A percentile compares a stretch with the other conserved stretches of the same genome.
Evolutionary conservation across 2,329 filamentous ascomycete genomes (phyloP).

Genomic region (Mycosphaerella sp.): DNA sequence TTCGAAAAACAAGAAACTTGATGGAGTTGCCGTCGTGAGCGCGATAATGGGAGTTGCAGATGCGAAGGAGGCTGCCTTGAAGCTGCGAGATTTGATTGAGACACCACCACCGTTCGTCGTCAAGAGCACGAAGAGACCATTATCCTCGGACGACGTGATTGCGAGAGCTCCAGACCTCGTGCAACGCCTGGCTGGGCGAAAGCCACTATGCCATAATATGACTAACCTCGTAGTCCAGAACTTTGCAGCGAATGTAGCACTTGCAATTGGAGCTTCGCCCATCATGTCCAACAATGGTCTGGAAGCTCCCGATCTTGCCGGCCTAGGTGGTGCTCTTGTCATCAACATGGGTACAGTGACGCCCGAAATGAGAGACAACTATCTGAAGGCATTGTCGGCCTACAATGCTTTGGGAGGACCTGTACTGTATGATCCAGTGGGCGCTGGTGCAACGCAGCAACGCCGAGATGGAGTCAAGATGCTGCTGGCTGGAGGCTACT

Average conservation of each 20-base stretch:
- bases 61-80: conserved; percentile 55
- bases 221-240: conserved; percentile 95
- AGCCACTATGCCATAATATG: conserved; percentile 83
- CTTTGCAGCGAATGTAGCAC: conserved; percentile 83
- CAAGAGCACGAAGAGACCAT: conserved; percentile 27
- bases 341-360: conserved; percentile 95
- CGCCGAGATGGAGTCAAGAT: conserved; percentile 64
- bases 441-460: conserved; percentile 73
- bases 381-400: conserved; percentile 64
- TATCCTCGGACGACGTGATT: conserved; percentile 27
- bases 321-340: conserved; percentile 69
- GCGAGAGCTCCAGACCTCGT: conserved; percentile 39
- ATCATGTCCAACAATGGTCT: conserved; percentile 89
- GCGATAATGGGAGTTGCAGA: conserved; percentile 71
- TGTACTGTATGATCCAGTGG: conserved; percentile 82
- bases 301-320: conserved; percentile 75
- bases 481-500: conserved; percentile 67
- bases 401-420: conserved; percentile 75
- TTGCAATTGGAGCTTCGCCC: conserved; percentile 77
- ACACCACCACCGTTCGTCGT: conserved; percentile 34
- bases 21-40: conserved; percentile 83
- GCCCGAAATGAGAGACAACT: conserved; percentile 64
- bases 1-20: conserved; percentile 53
- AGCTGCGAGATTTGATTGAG: conserved; percentile 54
- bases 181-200: conserved; percentile 53